Evolutionary conservation across 495 filamentous ascomycete genomes (phyloP), one percentile per base, ranked within the genome.

Genomic region (Aspergillus incahuasiensis): DNA sequence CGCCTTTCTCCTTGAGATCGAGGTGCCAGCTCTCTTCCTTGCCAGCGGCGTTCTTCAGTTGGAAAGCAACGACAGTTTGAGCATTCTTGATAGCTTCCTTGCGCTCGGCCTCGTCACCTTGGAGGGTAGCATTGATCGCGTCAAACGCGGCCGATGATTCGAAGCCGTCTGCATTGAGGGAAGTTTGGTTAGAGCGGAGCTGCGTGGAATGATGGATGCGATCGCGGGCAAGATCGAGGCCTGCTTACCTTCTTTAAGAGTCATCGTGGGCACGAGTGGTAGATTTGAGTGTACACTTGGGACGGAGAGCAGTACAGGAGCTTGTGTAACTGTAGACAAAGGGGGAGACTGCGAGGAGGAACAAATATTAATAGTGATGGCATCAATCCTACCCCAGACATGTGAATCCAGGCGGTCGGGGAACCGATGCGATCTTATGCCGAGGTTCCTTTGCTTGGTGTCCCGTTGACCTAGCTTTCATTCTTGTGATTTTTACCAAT

Each of bases 141-240:
- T 98, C 94, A 74, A 98, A 98, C 58, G 91, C 89, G 44, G 75
- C 84, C 48, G 92, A 97, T 59, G 94, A 86, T 52, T 95, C 94
- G 77, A 95, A 96, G 56, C 83, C 82, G 76, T 84, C 91, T 96
- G 63, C 38, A n/a, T 20, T 28, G 4, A n/a, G 18, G 6, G 19
- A 21, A 21, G n/a, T 18, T 22, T 39, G 16, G 55, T 69, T 55
- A 63, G 59, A 22, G 46, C 24, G 21, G 57, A 48, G 53, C 25
- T 19, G 11, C 25, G 25, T 28, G 32, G 9, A 46, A 60, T 28
- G 25, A 60, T 28, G 25, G 30, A 28, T 63, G 45, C 45, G 35
- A 25, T 12, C 21, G 35, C n/a, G 47, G 4, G 18, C 21, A 30
- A 55, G 53, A 49, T 42, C 35, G 12, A 35, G 6, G 32, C 28